Percentiles rank a stretch among this genome's conserved stretches.
These are phyloP conservation scores for Sarocladiaceae sp. DNA, from an alignment of 2,329 filamentous ascomycete genomes.

Conservation along the genomic window DNA sequence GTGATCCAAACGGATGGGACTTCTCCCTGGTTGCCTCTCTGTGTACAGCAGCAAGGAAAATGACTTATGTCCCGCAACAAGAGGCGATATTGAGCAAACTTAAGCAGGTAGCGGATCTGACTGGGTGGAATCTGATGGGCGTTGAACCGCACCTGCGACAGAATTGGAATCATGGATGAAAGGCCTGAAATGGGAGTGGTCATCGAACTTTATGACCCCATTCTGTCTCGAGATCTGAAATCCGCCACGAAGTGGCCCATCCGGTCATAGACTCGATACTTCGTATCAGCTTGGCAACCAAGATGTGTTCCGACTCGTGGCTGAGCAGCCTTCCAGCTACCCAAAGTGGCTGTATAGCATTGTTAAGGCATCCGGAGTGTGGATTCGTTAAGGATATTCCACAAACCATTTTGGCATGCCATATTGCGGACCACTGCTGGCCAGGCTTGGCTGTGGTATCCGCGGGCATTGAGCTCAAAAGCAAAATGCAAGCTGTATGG, in stretches of 20 bases:
- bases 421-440: constrained; percentile 35
- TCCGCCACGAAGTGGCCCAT: constrained; percentile 51
- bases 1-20: constrained; percentile 41
- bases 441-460: background rate
- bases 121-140: constrained; percentile 33
- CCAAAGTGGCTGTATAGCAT: constrained; percentile 54
- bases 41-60: constrained; percentile 37
- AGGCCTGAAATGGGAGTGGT: constrained; percentile 5
- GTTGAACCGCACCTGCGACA: constrained; percentile 20
- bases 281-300: constrained; percentile 39
- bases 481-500: constrained; percentile 49
- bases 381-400: constrained; percentile 53
- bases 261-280: constrained; percentile 48
- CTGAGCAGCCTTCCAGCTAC: constrained; percentile 50
- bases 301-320: constrained; percentile 39
- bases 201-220: constrained; percentile 32
- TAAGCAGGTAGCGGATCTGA: constrained; percentile 31
- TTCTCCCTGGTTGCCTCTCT: constrained; percentile 42
- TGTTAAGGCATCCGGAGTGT: constrained; percentile 52
- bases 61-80: constrained; percentile 46
- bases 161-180: constrained; percentile 22
- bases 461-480: constrained; percentile 33
- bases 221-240: constrained; percentile 41
- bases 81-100: constrained; percentile 34
- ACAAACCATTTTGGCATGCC: constrained; percentile 53